A percentile compares a stretch with the other conserved stretches of the same genome.
phyloP scores from a whole-genome alignment of 2,329 filamentous ascomycete species.

The Sclerotinia glacialis region DNA sequence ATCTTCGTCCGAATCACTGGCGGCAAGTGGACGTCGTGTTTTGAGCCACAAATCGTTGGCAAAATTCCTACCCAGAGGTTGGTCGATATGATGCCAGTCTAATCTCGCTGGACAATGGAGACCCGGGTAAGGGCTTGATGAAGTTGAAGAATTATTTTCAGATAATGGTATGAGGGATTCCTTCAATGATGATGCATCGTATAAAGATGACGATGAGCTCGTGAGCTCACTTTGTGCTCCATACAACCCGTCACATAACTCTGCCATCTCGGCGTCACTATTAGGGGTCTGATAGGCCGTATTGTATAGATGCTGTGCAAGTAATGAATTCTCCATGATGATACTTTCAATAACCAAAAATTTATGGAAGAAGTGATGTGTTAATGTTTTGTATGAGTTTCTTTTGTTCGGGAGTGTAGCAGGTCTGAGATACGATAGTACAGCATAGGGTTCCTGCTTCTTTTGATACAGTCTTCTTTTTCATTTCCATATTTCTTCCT shows the following conservation, averaged over 20 bases:
- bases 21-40: background rate
- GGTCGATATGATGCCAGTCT: background rate
- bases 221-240: background rate
- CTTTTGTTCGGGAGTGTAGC: background rate
- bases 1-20: background rate
- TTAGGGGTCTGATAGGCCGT: background rate
- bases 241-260: background rate
- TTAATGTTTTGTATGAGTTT: constrained; percentile 6
- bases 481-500: background rate
- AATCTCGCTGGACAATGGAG: constrained; percentile 11
- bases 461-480: background rate
- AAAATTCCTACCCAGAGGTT: background rate
- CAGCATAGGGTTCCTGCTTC: background rate
- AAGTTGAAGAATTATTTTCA: background rate
- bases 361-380: background rate
- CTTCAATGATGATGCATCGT: background rate
- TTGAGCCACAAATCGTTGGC: constrained; percentile 8
- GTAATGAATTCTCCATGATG: constrained; percentile 13
- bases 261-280: background rate
- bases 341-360: constrained; percentile 10
- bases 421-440: background rate
- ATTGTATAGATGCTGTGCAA: constrained; percentile 4
- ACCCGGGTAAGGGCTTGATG: background rate
- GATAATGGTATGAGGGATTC: background rate
- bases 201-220: background rate